Conservation (phyloP, 805 yeast genomes). For the Spathaspora sp. region DNA sequence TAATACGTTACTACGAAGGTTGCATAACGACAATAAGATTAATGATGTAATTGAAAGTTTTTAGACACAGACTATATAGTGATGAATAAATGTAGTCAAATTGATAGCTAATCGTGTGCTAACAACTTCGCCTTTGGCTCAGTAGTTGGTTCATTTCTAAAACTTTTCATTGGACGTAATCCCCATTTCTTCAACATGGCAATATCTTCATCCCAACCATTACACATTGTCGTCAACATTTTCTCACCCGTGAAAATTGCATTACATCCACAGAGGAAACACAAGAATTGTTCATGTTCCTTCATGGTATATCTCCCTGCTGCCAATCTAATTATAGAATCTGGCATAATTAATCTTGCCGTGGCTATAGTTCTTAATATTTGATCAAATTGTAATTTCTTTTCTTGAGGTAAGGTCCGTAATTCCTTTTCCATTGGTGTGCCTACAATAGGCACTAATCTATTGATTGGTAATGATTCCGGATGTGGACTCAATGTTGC, state of each 20-base stretch:
- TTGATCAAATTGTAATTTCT: conserved; percentile 54
- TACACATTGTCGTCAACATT: conserved; percentile 80
- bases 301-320: conserved; percentile 83
- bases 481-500: conserved; percentile 72
- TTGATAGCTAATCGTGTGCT: too few species aligned
- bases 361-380: conserved; percentile 71
- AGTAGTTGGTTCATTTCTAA: too few species aligned
- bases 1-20: conserved; percentile 11
- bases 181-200: conserved; percentile 72
- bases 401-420: conserved; percentile 28
- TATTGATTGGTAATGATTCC: conserved; percentile 76
- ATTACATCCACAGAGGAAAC: conserved; percentile 76
- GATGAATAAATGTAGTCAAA: background rate
- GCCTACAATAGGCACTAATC: conserved; percentile 74
- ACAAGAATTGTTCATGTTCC: conserved; percentile 68
- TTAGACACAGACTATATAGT: background rate
- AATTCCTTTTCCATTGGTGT: conserved; percentile 68
- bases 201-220: conserved; percentile 81
- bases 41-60: background rate
- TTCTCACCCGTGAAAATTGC: conserved; percentile 79
- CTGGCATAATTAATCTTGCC: conserved; percentile 73
- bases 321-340: conserved; percentile 65
- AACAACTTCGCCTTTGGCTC: too few species aligned
- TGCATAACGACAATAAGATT: background rate
- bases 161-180: conserved; percentile 51